Evolutionary conservation across 2,329 filamentous ascomycete genomes (phyloP).

Genomic region (Colletotrichum orchidophilum): DNA sequence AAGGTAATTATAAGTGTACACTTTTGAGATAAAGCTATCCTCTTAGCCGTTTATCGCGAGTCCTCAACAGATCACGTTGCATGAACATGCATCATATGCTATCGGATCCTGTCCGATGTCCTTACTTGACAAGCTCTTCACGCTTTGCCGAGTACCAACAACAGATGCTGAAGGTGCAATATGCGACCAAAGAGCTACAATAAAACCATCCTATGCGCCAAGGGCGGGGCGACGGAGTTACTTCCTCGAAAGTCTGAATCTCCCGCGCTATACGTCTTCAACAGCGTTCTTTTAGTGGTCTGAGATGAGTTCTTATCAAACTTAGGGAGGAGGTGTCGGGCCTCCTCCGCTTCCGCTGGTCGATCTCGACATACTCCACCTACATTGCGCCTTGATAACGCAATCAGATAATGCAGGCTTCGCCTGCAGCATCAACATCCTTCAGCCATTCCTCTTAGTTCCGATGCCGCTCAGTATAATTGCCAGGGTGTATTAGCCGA

Average conservation of each 20-base stretch:
- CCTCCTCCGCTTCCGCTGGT: slow-evolving; percentile 1
- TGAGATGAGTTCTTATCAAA: not conserved
- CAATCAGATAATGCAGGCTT: slow-evolving; percentile 18
- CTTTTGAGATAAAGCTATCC: too few species aligned
- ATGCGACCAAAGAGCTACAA: not conserved
- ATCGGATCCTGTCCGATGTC: not conserved
- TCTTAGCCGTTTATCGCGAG: not conserved
- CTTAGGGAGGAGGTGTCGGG: not conserved
- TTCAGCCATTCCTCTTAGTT: not conserved
- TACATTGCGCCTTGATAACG: slow-evolving; percentile 27
- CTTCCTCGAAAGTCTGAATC: not conserved
- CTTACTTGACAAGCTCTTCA: not conserved
- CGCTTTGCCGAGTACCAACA: not conserved
- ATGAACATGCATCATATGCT: not conserved
- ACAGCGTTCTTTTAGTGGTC: not conserved
- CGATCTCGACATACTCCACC: slow-evolving; percentile 22
- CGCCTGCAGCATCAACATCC: not conserved
- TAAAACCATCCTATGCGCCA: not conserved
- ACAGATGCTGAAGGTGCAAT: not conserved
- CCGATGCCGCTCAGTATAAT: not conserved
- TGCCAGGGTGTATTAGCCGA: not conserved
- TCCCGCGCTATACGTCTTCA: not conserved
- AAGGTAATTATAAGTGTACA: too few species aligned
- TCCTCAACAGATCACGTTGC: not conserved
- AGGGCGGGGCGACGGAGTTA: not conserved